A percentile compares a stretch with the other conserved stretches of the same genome.
These are phyloP conservation scores for Podaxis sp. DNA, from an alignment of 768 basidiomycete genomes.

Conservation along the genomic window DNA sequence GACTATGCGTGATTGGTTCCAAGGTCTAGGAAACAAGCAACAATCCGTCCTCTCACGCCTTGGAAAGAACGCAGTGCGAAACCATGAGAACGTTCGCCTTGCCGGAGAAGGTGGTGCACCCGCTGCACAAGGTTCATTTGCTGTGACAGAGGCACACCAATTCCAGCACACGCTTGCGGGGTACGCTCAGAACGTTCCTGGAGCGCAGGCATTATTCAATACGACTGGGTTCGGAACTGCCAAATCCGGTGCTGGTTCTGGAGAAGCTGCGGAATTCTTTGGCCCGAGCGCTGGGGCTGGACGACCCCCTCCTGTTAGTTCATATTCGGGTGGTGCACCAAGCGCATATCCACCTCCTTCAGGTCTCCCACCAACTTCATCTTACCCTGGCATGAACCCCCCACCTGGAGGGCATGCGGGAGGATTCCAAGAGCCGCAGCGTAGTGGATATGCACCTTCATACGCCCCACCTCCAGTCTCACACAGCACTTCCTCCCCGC, in stretches of 20 bases:
- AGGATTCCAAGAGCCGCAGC: slow-evolving; percentile 18
- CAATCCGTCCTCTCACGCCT: slow-evolving; percentile 54
- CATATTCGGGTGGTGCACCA: slow-evolving; percentile 19
- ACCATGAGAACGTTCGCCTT: slow-evolving; percentile 67
- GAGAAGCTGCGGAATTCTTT: slow-evolving; percentile 32
- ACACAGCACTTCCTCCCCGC: slow-evolving; percentile 12
- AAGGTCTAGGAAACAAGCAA: slow-evolving; percentile 46
- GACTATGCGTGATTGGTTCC: slow-evolving; percentile 62
- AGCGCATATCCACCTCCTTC: slow-evolving; percentile 22
- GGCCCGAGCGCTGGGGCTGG: slow-evolving; percentile 13
- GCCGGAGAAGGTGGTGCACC: slow-evolving; percentile 50
- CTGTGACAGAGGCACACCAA: slow-evolving; percentile 45
- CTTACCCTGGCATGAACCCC: slow-evolving; percentile 14
- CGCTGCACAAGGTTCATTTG: slow-evolving; percentile 45
- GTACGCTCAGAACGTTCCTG: slow-evolving; percentile 47
- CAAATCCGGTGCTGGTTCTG: slow-evolving; percentile 27
- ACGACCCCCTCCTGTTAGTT: slow-evolving; percentile 3
- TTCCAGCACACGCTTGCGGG: slow-evolving; percentile 47
- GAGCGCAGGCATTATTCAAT: slow-evolving; percentile 39
- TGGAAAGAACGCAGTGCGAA: slow-evolving; percentile 62
- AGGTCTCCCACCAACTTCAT: slow-evolving; percentile 19
- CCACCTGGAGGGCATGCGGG: slow-evolving; percentile 8
- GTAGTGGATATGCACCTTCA: slow-evolving; percentile 33
- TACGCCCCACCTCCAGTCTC: slow-evolving; percentile 27
- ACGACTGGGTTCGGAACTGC: slow-evolving; percentile 24